Base-by-base conservation (phyloP, 495 filamentous ascomycete genomes). In the Penicillium angulare region DNA sequence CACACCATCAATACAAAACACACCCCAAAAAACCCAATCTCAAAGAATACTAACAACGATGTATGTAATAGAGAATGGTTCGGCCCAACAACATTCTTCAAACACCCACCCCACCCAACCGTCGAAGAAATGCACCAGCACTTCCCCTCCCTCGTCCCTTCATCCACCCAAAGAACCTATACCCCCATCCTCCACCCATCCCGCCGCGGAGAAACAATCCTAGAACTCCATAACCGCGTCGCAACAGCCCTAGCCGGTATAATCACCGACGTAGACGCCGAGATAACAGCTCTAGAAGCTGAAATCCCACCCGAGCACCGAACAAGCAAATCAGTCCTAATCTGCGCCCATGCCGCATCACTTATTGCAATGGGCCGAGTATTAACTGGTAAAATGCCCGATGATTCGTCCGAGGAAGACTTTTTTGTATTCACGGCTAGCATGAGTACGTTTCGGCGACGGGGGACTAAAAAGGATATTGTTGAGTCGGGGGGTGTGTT, bases 301-400 rank as follows among this genome's bases (percentile, higher is more conserved):
- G 20, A 52, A 7, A 35, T 59, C 1, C 41, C 64, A 8, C 33
- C 43, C 1, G 57, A 63, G 5, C 47, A 57, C 35, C 54, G 60
- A 4, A 66, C 65, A 1, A 70, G 66, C 41, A 86, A 82, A 41
- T 74, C 89, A 0, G 73, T 97, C 13, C 54, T 96, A 18, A 79
- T 98, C 12, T 95, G 88, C 65, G 85, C 89, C n/a, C 93, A 98
- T 73, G 93, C 92, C 0, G 93, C 93, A 17, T 79, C 83, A 12
- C 75, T 96, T 58, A 95, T 98, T 60, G 86, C 87, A 5, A 84
- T 90, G 47, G 93, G 91, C 2, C 79, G 93, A 10, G 81, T 78
- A 5, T 71, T 98, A 55, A 96, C 90, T 12, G 89, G 88, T 0
- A 48, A 60, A 3, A 86, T 90, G 83, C 90, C 90, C 0, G 76